Evolutionary conservation across 139 green algal species (phyloP).

Genomic region (Mesostigma viride): DNA sequence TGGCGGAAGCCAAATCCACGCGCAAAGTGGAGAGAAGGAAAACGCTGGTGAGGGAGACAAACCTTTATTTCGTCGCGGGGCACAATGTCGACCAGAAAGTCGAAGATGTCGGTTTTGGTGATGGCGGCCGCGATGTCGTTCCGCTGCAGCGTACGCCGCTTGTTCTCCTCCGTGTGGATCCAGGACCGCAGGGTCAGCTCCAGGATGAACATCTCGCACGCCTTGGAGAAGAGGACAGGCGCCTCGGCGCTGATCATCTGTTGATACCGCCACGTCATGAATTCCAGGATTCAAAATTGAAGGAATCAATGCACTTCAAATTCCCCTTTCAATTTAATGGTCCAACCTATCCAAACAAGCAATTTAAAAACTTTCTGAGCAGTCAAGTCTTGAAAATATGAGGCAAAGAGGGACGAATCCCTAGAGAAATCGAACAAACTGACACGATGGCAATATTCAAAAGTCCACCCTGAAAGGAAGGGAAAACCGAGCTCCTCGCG

Average conservation of each 20-base stretch:
- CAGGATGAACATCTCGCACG: slow-evolving; percentile 96
- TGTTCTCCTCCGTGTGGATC: slow-evolving; percentile 91
- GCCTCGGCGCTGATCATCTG: slow-evolving; percentile 73
- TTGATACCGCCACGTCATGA: too few relatives aligned
- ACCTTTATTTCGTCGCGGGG: slow-evolving; percentile 40
- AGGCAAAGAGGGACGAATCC: neutral
- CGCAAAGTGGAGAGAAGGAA: too few relatives aligned
- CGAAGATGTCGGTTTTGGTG: slow-evolving; percentile 83
- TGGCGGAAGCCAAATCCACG: too few relatives aligned
- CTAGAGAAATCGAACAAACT: neutral
- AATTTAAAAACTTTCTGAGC: neutral
- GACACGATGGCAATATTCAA: neutral
- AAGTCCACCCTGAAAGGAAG: neutral
- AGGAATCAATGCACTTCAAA: neutral
- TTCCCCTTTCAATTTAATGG: slow-evolving; percentile 20
- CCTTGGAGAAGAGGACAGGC: slow-evolving; percentile 93
- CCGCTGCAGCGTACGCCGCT: slow-evolving; percentile 85
- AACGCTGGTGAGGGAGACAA: too few relatives aligned
- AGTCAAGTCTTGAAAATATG: neutral
- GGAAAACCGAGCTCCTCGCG: neutral
- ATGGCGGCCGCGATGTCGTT: slow-evolving; percentile 92
- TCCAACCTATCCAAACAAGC: neutral
- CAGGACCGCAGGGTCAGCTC: slow-evolving; percentile 80
- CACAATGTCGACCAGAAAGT: slow-evolving; percentile 94
- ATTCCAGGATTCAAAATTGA: too few relatives aligned